These are phyloP conservation scores for Aspergillus avenaceus DNA, from an alignment of 495 filamentous ascomycete species.

Conservation along the genomic window DNA sequence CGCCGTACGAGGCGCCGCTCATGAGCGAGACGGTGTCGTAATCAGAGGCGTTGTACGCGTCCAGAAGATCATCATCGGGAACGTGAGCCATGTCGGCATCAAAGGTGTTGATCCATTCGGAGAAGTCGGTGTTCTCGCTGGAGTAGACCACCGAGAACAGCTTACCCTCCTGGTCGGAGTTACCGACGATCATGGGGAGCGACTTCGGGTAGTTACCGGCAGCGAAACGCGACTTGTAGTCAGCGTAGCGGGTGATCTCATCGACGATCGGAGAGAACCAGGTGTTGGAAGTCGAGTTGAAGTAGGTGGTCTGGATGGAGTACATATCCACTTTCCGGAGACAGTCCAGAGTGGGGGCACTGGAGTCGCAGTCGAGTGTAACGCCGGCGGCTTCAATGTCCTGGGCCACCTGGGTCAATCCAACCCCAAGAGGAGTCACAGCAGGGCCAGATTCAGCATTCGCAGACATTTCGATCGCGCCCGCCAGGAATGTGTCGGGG, in stretches of 20 bases:
- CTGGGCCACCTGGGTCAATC: conserved; percentile 16
- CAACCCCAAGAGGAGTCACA: conserved; percentile 15
- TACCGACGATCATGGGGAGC: conserved; percentile 23
- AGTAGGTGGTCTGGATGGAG: conserved; percentile 20
- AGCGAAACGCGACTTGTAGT: conserved; percentile 19
- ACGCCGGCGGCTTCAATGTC: conserved; percentile 18
- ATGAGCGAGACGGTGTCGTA: conserved; percentile 20
- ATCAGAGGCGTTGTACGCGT: conserved; percentile 16
- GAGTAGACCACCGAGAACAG: conserved; percentile 19
- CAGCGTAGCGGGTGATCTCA: conserved; percentile 21
- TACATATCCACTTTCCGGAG: conserved; percentile 21
- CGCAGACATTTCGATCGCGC: conserved; percentile 26
- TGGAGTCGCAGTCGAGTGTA: conserved; percentile 15
- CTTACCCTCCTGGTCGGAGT: conserved; percentile 23
- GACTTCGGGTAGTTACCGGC: conserved; percentile 17
- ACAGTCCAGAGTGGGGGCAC: conserved; percentile 19
- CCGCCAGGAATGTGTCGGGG: conserved; percentile 22
- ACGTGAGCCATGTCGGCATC: conserved; percentile 22
- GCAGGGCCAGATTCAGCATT: conserved; percentile 23
- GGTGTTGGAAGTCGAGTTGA: conserved; percentile 26
- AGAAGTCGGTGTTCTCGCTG: conserved; percentile 22
- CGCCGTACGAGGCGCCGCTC: conserved; percentile 25
- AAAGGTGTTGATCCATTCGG: conserved; percentile 21
- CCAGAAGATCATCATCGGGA: conserved; percentile 14
- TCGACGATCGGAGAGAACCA: conserved; percentile 23